These are phyloP conservation scores for Termitomyces sp. DNA, from an alignment of 768 basidiomycete species.

Conservation along the genomic window DNA sequence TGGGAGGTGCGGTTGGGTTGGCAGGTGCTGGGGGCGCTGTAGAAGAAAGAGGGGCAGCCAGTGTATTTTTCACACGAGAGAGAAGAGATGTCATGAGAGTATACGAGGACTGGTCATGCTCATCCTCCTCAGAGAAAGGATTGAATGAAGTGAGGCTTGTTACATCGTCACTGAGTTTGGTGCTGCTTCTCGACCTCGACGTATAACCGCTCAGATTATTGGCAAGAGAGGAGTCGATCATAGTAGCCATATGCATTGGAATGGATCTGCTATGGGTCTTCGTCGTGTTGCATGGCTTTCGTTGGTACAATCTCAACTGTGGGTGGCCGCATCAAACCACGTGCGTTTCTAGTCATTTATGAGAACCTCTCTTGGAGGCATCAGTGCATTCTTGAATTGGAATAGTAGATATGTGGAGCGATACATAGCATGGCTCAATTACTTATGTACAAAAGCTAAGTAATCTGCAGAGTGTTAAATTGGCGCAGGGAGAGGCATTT, in stretches of 20 bases:
- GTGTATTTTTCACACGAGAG: conserved; percentile 75
- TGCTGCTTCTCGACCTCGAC: conserved; percentile 59
- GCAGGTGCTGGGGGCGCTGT: conserved; percentile 36
- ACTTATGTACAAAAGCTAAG: too few relatives aligned
- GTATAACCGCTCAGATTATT: conserved; percentile 35
- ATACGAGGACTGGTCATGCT: conserved; percentile 84
- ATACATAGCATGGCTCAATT: neutral
- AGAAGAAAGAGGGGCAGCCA: conserved; percentile 60
- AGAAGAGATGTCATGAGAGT: conserved; percentile 78
- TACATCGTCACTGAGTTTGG: conserved; percentile 55
- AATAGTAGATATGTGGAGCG: too few relatives aligned
- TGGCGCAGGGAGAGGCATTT: too few relatives aligned
- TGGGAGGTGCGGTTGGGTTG: conserved; percentile 25
- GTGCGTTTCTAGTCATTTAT: too few relatives aligned
- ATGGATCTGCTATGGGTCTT: neutral
- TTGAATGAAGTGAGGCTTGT: conserved; percentile 82
- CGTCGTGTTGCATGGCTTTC: neutral
- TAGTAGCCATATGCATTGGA: conserved; percentile 1
- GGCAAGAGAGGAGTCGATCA: conserved; percentile 13
- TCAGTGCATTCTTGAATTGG: too few relatives aligned
- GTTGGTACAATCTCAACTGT: neutral
- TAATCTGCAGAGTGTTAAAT: too few relatives aligned
- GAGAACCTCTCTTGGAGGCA: too few relatives aligned
- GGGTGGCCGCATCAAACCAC: neutral
- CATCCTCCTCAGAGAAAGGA: conserved; percentile 90